Percentiles rank a stretch among this genome's conserved stretches.
Conservation (phyloP, 176 grass and related monocot genomes). For the Musa schizocarpa region DNA sequence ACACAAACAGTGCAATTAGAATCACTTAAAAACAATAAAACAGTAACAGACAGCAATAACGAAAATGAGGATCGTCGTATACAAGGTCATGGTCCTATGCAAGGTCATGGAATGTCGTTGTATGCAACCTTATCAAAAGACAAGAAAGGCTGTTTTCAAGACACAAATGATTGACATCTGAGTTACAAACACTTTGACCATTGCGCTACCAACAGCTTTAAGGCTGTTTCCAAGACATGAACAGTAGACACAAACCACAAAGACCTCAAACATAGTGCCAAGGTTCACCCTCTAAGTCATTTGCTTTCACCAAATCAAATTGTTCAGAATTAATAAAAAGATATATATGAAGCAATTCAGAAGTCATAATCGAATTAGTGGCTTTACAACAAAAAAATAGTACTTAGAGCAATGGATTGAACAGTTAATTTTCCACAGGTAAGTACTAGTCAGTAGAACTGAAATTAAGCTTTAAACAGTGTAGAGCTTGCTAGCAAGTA, state of each 20-base stretch:
- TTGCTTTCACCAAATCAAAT: no score
- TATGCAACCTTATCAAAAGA: not conserved
- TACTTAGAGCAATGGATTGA: no score
- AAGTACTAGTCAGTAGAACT: not conserved
- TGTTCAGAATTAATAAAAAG: no score
- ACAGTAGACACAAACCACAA: not conserved
- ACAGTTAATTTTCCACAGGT: not conserved
- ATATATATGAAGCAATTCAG: not conserved
- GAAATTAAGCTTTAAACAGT: not conserved
- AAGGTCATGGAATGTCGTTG: not conserved
- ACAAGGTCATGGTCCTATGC: not conserved
- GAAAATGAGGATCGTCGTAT: not conserved
- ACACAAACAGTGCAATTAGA: not conserved
- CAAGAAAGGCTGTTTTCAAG: not conserved
- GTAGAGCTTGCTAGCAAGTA: not conserved
- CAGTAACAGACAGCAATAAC: constrained; percentile 8
- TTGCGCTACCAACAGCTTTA: not conserved
- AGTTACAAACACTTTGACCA: not conserved
- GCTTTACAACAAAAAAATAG: not conserved
- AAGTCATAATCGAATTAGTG: not conserved
- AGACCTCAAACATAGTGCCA: not conserved
- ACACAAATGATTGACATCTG: not conserved
- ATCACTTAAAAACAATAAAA: not conserved
- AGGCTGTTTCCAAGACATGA: not conserved
- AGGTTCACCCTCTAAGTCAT: not conserved